These are phyloP conservation scores for Bipolaris sorokiniana DNA, from an alignment of 2,329 filamentous ascomycete genomes.

Conservation along the genomic window DNA sequence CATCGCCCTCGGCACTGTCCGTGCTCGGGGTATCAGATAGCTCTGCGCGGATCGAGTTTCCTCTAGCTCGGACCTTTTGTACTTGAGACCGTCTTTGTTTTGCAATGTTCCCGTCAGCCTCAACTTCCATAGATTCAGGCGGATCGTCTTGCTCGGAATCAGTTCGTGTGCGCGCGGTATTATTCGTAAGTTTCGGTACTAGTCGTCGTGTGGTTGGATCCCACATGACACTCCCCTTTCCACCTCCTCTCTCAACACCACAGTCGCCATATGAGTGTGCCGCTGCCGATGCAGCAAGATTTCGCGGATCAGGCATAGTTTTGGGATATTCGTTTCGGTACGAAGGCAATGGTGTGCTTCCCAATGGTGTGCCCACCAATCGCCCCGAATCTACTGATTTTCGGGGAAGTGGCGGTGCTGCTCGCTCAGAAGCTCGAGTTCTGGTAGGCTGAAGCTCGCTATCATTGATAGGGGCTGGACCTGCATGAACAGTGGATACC, in stretches of 20 bases:
- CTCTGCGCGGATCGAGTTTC: constrained; percentile 41
- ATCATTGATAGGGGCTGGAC: constrained; percentile 20
- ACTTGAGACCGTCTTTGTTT: constrained; percentile 30
- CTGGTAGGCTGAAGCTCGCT: constrained; percentile 23
- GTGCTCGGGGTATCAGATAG: constrained; percentile 41
- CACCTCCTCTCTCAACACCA: constrained; percentile 24
- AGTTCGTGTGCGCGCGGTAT: constrained; percentile 25
- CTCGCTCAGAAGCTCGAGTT: constrained; percentile 12
- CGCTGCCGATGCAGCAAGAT: constrained; percentile 40
- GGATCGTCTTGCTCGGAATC: constrained; percentile 25
- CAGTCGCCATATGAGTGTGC: constrained; percentile 39
- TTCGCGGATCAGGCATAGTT: constrained; percentile 26
- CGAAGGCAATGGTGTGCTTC: constrained; percentile 37
- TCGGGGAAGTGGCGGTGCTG: constrained; percentile 25
- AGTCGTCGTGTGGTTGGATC: constrained; percentile 22
- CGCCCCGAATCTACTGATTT: constrained; percentile 29
- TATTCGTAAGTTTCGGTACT: constrained; percentile 18
- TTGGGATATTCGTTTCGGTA: constrained; percentile 60
- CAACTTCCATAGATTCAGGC: constrained; percentile 28
- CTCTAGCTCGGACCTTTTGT: constrained; percentile 37
- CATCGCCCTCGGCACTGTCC: constrained; percentile 32
- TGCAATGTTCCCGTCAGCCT: constrained; percentile 27
- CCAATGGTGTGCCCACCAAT: constrained; percentile 13
- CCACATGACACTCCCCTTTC: constrained; percentile 21
- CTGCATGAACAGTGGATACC: constrained; percentile 21